phyloP scores from a whole-genome alignment of 1,139 yeast genomes.

The Lodderomyces parapsilosis region DNA sequence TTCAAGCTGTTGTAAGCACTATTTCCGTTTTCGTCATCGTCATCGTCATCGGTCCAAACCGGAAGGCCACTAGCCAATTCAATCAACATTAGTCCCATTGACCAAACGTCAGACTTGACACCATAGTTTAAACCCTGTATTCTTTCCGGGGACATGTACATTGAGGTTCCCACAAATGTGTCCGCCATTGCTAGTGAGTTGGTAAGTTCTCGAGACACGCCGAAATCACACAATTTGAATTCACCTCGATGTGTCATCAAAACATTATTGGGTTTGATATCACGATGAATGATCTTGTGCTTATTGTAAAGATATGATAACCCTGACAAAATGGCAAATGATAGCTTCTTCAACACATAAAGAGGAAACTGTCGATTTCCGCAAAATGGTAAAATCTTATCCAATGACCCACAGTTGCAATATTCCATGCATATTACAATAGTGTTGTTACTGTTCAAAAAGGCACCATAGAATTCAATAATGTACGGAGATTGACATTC shows the following conservation, averaged over 20 bases:
- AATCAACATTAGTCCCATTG: conserved; percentile 83
- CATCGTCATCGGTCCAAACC: conserved; percentile 40
- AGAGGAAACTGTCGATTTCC: conserved; percentile 50
- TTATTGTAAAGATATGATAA: conserved; percentile 74
- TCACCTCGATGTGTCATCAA: conserved; percentile 76
- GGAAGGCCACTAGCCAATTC: conserved; percentile 82
- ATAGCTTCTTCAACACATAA: conserved; percentile 67
- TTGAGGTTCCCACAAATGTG: conserved; percentile 95
- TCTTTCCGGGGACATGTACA: conserved; percentile 97
- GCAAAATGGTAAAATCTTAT: conserved; percentile 65
- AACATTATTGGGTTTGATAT: conserved; percentile 55
- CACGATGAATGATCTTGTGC: conserved; percentile 89
- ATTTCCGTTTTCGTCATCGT: conserved; percentile 16
- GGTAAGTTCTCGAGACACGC: conserved; percentile 86
- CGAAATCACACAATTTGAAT: conserved; percentile 87
- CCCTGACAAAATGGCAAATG: conserved; percentile 78
- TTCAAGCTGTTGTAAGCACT: not conserved
- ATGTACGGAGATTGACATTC: conserved; percentile 84
- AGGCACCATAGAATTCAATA: conserved; percentile 89
- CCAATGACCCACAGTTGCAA: conserved; percentile 92
- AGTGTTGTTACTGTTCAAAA: conserved; percentile 58
- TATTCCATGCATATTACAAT: conserved; percentile 93
- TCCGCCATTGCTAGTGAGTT: conserved; percentile 85
- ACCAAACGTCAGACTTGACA: conserved; percentile 95
- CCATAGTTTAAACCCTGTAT: conserved; percentile 93